Conservation (phyloP, 176 grass and related monocot genomes). For the Pontederia crassipes region DNA sequence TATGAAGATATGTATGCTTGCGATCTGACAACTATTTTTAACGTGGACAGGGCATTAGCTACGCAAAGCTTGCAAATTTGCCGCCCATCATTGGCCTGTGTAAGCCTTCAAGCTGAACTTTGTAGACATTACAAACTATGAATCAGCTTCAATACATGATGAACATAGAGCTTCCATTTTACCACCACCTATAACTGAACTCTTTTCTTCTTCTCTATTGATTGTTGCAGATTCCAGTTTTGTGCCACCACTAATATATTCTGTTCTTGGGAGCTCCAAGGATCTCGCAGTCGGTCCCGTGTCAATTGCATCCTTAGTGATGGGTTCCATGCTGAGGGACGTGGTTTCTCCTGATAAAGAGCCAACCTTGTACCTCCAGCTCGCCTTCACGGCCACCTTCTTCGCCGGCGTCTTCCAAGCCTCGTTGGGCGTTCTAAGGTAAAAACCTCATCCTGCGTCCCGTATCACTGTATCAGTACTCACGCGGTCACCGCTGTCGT, state of each 20-base stretch:
- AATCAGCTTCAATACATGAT: neutral
- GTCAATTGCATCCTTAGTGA: constrained; percentile 89
- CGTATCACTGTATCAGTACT: neutral
- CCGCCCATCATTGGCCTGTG: constrained; percentile 88
- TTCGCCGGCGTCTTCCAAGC: constrained; percentile 94
- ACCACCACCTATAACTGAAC: neutral
- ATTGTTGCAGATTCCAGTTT: constrained; percentile 72
- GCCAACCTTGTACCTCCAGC: constrained; percentile 74
- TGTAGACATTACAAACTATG: too few species aligned
- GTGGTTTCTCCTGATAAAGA: constrained; percentile 68
- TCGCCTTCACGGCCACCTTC: constrained; percentile 93
- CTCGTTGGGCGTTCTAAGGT: constrained; percentile 72
- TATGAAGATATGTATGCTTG: too few species aligned
- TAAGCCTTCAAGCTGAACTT: constrained; percentile 21
- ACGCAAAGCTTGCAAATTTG: constrained; percentile 93
- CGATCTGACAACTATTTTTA: too few species aligned
- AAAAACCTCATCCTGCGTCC: neutral
- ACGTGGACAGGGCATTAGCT: constrained; percentile 81
- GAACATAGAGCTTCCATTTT: too few species aligned
- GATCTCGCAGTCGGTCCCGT: constrained; percentile 92
- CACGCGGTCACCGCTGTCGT: neutral
- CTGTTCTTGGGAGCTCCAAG: constrained; percentile 71
- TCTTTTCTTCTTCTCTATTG: neutral
- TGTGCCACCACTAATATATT: constrained; percentile 90
- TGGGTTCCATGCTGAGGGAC: constrained; percentile 87